These are phyloP conservation scores for rapeseed (Brassica napus) DNA, from an alignment of 345 rosid species.

Conservation along the genomic window Da-Ae NC_063452.1:59872501-59873000, in stretches of 20 bases:
- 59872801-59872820: constrained; percentile 16
- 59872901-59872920: not conserved
- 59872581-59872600: constrained; percentile 32
- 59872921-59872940: not conserved
- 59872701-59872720: constrained; percentile 50
- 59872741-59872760: constrained; percentile 45
- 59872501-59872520: constrained; percentile 64
- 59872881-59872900: constrained; percentile 36
- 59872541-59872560: constrained; percentile 32
- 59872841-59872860: constrained; percentile 31
- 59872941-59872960: not conserved
- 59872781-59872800: constrained; percentile 40
- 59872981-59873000: not conserved
- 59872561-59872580: constrained; percentile 60
- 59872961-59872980: not conserved
- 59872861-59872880: constrained; percentile 44
- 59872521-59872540: not conserved
- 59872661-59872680: constrained; percentile 48
- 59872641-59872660: constrained; percentile 62
- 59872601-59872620: constrained; percentile 42
- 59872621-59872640: constrained; percentile 55
- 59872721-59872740: constrained; percentile 44
- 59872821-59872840: constrained; percentile 14
- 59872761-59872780: constrained; percentile 50
- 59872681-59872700: constrained; percentile 46